These are phyloP conservation scores for Tuber aestivum DNA, from an alignment of 495 filamentous ascomycete genomes.

Conservation along the genomic window DNA sequence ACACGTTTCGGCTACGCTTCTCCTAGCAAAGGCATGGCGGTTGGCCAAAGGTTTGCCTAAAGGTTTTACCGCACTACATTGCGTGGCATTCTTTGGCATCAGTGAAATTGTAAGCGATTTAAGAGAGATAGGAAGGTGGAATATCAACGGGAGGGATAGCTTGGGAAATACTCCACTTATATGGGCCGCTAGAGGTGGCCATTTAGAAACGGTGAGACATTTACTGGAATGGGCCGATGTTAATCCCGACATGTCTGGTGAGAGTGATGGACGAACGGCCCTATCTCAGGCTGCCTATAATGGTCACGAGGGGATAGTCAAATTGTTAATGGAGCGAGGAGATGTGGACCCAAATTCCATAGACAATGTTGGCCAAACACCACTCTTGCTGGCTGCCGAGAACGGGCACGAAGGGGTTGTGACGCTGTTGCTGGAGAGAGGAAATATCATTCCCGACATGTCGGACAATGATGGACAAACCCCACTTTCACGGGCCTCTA, in stretches of 20 bases:
- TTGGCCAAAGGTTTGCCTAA: not conserved
- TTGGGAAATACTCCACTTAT: not conserved
- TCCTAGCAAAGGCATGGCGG: not conserved
- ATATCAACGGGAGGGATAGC: not conserved
- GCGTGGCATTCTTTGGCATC: not conserved
- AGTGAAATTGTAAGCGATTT: not conserved
- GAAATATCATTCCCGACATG: not conserved
- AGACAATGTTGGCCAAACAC: not conserved
- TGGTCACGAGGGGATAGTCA: constrained; percentile 17
- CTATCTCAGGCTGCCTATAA: constrained; percentile 12
- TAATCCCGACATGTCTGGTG: not conserved
- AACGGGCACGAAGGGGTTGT: constrained; percentile 12
- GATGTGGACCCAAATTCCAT: not conserved
- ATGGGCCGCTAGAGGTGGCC: constrained; percentile 3
- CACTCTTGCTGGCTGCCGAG: constrained; percentile 2
- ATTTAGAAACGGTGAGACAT: constrained; percentile 5
- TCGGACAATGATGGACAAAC: constrained; percentile 11
- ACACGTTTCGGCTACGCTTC: not conserved
- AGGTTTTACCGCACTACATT: not conserved
- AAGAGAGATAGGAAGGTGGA: not conserved
- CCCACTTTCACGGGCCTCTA: constrained; percentile 9
- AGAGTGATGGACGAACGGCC: constrained; percentile 8
- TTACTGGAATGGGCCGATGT: not conserved
- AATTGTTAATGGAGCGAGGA: constrained; percentile 5
- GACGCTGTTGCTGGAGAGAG: constrained; percentile 2